These are phyloP conservation scores for Magnusiomyces ingens DNA, from an alignment of 1,139 yeast genomes.

Conservation along the genomic window DNA sequence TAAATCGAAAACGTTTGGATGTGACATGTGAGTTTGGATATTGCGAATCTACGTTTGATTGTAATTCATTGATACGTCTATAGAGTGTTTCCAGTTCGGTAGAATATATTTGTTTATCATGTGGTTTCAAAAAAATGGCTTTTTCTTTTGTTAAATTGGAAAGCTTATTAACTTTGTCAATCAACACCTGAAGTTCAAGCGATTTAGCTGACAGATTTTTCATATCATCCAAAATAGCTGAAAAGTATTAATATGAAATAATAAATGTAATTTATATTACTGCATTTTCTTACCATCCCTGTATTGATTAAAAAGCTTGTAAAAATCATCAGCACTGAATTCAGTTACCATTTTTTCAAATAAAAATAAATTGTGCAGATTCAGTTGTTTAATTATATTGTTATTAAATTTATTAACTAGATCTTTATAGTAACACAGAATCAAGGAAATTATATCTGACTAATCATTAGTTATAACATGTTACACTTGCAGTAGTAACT, in stretches of 20 bases:
- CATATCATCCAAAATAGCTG: background rate
- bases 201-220: background rate
- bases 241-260: background rate
- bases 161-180: background rate
- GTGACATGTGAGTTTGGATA: background rate
- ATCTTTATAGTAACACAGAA: too few relatives aligned
- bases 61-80: background rate
- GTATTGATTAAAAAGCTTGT: background rate
- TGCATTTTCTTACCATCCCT: background rate
- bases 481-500: too few relatives aligned
- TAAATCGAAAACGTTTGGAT: background rate
- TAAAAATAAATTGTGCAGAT: background rate
- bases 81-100: background rate
- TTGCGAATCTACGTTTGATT: background rate
- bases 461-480: too few relatives aligned
- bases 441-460: too few relatives aligned
- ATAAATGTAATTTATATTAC: background rate
- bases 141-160: background rate
- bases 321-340: background rate
- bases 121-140: background rate
- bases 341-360: background rate
- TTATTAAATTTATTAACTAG: too few relatives aligned
- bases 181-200: background rate
- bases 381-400: too few relatives aligned
- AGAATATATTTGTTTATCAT: constrained; percentile 1